Conservation (phyloP, 1,284 basidiomycete species). For the Rhodotorula sp. region DNA sequence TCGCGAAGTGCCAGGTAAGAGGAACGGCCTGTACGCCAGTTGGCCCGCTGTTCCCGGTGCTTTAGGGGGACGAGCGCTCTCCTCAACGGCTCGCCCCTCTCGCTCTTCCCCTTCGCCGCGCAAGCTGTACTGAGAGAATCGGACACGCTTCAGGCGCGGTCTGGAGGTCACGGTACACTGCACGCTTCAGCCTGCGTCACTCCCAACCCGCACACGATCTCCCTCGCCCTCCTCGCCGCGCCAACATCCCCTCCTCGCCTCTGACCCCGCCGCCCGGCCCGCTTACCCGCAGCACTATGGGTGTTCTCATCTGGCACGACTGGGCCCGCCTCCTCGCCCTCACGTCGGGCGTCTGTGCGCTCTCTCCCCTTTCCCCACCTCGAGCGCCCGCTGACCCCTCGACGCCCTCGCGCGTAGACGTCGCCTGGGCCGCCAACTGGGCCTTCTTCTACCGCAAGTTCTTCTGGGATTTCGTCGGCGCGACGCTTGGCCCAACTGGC, state of each 20-base stretch:
- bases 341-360: conserved; percentile 73
- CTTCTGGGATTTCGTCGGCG: conserved; percentile 69
- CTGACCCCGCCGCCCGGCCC: background rate
- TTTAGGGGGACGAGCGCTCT: too few species aligned
- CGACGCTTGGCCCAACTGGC: conserved; percentile 63
- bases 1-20: too few species aligned
- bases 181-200: too few species aligned
- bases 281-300: conserved; percentile 58
- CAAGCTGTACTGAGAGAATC: too few species aligned
- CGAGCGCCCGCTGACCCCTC: too few species aligned
- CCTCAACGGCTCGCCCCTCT: too few species aligned
- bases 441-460: conserved; percentile 82
- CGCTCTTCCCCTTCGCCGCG: too few species aligned
- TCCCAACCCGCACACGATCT: too few species aligned
- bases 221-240: background rate
- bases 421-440: conserved; percentile 74
- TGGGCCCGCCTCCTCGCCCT: conserved; percentile 71
- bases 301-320: conserved; percentile 78
- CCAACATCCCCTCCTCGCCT: background rate
- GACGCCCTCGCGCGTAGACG: conserved; percentile 57
- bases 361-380: background rate
- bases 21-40: too few species aligned
- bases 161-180: too few species aligned
- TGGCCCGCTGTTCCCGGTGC: too few species aligned
- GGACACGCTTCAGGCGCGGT: too few species aligned